Conservation (phyloP, 148 eudicot species). For the Amaranthus palmeri region DNA sequence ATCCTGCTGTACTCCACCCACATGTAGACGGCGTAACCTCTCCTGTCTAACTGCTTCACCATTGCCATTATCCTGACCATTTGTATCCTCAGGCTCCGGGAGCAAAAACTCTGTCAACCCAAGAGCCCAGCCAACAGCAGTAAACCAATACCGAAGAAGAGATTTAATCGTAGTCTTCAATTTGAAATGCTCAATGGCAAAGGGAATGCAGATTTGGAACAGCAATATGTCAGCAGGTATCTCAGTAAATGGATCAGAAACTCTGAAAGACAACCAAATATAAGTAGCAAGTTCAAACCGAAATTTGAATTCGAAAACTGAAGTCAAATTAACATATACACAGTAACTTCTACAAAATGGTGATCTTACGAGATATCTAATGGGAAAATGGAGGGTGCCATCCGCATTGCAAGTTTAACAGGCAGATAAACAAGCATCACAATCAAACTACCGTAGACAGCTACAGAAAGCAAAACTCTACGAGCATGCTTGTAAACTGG, state of each 20-base stretch:
- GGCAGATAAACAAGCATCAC: constrained; percentile 93
- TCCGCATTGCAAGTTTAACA: constrained; percentile 89
- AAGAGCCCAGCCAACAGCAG: constrained; percentile 88
- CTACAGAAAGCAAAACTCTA: constrained; percentile 80
- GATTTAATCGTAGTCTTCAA: constrained; percentile 74
- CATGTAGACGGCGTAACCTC: constrained; percentile 42
- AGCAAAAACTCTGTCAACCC: constrained; percentile 80
- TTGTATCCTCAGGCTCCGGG: constrained; percentile 66
- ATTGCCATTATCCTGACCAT: constrained; percentile 66
- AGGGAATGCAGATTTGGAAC: constrained; percentile 94
- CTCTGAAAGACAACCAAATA: constrained; percentile 45
- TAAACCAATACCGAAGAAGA: constrained; percentile 87
- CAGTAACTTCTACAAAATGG: not conserved
- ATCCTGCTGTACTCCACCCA: constrained; percentile 47
- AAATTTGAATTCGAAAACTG: not conserved
- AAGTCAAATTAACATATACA: not conserved
- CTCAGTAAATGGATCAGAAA: constrained; percentile 94
- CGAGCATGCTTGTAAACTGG: constrained; percentile 98
- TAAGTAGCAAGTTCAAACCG: not conserved
- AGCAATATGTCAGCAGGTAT: constrained; percentile 94
- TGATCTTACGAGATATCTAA: constrained; percentile 86
- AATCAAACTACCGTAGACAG: constrained; percentile 88
- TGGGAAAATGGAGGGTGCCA: constrained; percentile 84
- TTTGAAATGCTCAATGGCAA: constrained; percentile 91
- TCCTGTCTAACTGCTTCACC: constrained; percentile 63